Percentiles rank a stretch among this genome's conserved stretches.
Evolutionary conservation across 176 grass and related monocot genomes (phyloP).

Genomic region (maize (Zea mays)): DNA sequence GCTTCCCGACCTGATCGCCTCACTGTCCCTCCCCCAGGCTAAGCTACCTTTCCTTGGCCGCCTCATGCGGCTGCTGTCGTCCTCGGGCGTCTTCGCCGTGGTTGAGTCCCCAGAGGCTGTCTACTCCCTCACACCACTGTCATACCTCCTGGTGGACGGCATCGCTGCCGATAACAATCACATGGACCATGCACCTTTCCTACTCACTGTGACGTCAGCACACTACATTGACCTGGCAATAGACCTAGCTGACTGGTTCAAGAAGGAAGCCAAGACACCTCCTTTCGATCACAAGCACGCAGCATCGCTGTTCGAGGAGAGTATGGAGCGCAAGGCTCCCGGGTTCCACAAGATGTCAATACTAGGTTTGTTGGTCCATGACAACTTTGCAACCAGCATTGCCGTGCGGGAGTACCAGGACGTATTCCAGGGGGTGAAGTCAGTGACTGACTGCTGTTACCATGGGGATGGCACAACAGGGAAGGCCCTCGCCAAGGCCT

Average conservation of each 20-base stretch:
- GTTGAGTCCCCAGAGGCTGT: background rate
- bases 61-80: constrained; percentile 45
- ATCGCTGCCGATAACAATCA: background rate
- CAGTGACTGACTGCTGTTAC: constrained; percentile 43
- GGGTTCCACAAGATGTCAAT: constrained; percentile 21
- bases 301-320: constrained; percentile 16
- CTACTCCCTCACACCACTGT: constrained; percentile 38
- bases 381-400: background rate
- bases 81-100: background rate
- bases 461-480: constrained; percentile 35
- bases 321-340: background rate
- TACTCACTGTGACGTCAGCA: background rate
- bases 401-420: background rate
- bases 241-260: constrained; percentile 36
- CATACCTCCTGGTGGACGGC: constrained; percentile 18
- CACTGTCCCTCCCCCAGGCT: background rate
- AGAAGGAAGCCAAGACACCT: background rate
- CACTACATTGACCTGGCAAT: background rate
- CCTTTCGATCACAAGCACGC: constrained; percentile 25
- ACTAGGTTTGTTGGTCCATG: background rate
- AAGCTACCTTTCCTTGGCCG: constrained; percentile 20
- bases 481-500: constrained; percentile 33
- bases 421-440: constrained; percentile 34
- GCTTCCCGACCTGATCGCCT: background rate
- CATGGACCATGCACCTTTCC: background rate